Evolutionary conservation across 2,329 filamentous ascomycete genomes (phyloP), one percentile per base, ranked within the genome.

Genomic region (Colletotrichum cereale): DNA sequence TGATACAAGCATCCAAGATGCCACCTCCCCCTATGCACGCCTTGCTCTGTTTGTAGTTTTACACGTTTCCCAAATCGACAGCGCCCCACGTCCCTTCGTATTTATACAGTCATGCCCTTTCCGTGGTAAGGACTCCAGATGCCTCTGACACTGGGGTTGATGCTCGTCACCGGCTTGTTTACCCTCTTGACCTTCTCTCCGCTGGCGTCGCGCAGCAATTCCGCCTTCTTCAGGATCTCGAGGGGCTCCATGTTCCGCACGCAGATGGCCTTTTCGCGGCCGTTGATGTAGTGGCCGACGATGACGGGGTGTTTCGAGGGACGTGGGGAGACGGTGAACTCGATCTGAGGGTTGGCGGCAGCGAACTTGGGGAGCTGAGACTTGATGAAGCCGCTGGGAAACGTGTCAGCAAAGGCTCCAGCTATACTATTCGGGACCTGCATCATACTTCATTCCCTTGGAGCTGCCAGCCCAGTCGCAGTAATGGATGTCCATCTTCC

Each of bases 391-490:
- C 90, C 85, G 78, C 94, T 97, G 77, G 18, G 58, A 1, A 24
- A 44, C 36, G 18, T 3, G 75, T 83, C 77, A 84, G 74, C 31
- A 52, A n/a, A 12, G 7, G 38, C 11, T 12, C 47, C 29, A n/a
- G 53, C 0, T 12, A 12, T 53, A 11, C 2, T 36, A 29, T 44
- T 26, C 67, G 56, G 69, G 65, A 40, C 16, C 29, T 26, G 42
- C 71, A 18, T 87, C 71, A 18, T 87, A 96, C 93, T 97, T 96
- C 95, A 98, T 98, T 80, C 96, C 96, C 79, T 86, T 90, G 47
- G 96, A 98, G 82, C 94, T 97, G 74, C 95, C 96, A 69, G 93
- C 94, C 90, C 93, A 95, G 87, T 98, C 95, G 86, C 96, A 98
- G 86, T 97, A 99, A 85, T 97, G 93, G 80, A 99, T 94, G 82